A percentile compares a stretch with the other conserved stretches of the same genome.
These are phyloP conservation scores for Aspergillus sp. DNA, from an alignment of 2,329 filamentous ascomycete species.

Conservation along the genomic window DNA sequence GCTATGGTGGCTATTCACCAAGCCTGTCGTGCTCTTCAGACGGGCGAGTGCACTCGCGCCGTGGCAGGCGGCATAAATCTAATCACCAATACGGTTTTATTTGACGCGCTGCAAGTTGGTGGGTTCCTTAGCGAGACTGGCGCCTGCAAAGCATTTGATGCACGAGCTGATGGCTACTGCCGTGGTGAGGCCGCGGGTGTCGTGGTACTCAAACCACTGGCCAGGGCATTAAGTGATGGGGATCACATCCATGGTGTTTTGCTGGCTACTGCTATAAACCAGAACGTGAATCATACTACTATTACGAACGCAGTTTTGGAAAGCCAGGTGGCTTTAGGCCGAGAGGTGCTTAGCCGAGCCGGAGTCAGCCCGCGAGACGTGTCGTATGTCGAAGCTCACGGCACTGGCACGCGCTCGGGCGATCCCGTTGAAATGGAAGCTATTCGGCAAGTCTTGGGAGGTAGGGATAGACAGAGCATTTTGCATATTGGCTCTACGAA, in stretches of 20 bases:
- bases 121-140: conserved; percentile 43
- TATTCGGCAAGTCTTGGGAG: conserved; percentile 14
- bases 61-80: conserved; percentile 34
- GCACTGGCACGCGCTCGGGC: conserved; percentile 26
- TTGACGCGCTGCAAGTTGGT: conserved; percentile 26
- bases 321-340: conserved; percentile 26
- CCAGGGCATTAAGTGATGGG: conserved; percentile 42
- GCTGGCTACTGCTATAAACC: conserved; percentile 19
- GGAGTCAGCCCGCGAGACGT: conserved; percentile 18
- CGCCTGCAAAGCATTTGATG: conserved; percentile 45
- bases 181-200: conserved; percentile 43
- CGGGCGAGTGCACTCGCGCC: conserved; percentile 18
- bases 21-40: conserved; percentile 16
- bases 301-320: conserved; percentile 13
- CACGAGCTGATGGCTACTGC: conserved; percentile 47
- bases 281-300: conserved; percentile 24
- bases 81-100: conserved; percentile 20
- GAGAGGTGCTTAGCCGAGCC: conserved; percentile 15
- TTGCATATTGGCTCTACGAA: conserved; percentile 28
- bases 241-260: conserved; percentile 43
- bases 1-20: conserved; percentile 32
- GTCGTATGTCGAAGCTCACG: conserved; percentile 29
- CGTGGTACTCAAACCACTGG: conserved; percentile 44
- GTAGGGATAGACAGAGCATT: conserved; percentile 2
- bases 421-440: conserved; percentile 24